These are phyloP conservation scores for Nakazawaea sp. DNA, from an alignment of 805 yeast species.

Conservation along the genomic window DNA sequence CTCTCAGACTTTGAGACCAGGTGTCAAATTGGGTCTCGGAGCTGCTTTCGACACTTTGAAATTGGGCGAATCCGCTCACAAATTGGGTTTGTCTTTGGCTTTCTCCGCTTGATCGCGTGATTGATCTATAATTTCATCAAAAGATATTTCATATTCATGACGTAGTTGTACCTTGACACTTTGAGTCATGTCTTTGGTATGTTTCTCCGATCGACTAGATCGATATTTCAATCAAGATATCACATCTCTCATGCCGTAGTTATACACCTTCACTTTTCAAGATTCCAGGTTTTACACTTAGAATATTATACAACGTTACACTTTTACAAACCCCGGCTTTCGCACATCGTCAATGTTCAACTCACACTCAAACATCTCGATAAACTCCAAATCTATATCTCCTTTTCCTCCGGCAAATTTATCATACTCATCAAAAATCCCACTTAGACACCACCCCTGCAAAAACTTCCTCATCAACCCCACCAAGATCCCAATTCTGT, in stretches of 20 bases:
- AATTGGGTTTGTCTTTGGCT: conserved; percentile 91
- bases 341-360: conserved; percentile 38
- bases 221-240: too few species aligned
- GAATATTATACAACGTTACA: too few species aligned
- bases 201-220: too few species aligned
- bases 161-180: too few species aligned
- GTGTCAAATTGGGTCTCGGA: conserved; percentile 96
- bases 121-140: neutral
- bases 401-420: conserved; percentile 92
- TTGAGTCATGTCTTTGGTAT: neutral
- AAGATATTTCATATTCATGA: conserved; percentile 1
- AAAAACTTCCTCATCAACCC: conserved; percentile 80
- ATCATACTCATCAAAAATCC: conserved; percentile 89
- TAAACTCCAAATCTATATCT: conserved; percentile 84
- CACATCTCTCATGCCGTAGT: too few species aligned
- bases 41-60: conserved; percentile 94
- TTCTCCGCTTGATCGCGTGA: conserved; percentile 68
- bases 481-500: conserved; percentile 88
- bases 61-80: conserved; percentile 94
- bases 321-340: conserved; percentile 60
- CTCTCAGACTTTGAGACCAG: conserved; percentile 92
- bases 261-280: too few species aligned
- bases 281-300: too few species aligned
- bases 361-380: conserved; percentile 72
- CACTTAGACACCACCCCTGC: conserved; percentile 92